Evolutionary conservation across 2,329 filamentous ascomycete genomes (phyloP).

Genomic region (Fonsecaea monophora): DNA sequence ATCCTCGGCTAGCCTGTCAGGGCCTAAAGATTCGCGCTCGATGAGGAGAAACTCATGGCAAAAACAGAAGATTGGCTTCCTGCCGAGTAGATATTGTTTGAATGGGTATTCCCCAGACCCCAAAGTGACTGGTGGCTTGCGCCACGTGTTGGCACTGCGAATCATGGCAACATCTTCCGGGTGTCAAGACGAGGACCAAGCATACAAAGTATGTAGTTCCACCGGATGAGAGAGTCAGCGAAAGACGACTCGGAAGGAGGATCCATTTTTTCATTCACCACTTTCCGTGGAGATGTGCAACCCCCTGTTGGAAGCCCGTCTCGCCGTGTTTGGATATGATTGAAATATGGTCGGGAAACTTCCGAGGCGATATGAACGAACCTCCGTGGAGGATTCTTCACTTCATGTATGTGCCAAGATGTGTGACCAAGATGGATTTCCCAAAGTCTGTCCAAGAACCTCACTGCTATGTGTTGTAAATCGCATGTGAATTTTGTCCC

Average conservation of each 20-base stretch:
- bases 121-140: not conserved
- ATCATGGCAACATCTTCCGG: not conserved
- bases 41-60: not conserved
- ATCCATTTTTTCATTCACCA: not conserved
- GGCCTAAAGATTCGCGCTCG: not conserved
- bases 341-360: not conserved
- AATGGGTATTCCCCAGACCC: not conserved
- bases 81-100: not conserved
- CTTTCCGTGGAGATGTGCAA: not conserved
- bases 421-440: not conserved
- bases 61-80: not conserved
- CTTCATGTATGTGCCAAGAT: not conserved
- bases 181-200: no score
- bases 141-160: not conserved
- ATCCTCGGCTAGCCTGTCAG: not conserved
- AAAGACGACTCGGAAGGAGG: no score
- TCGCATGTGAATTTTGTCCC: not conserved
- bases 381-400: not conserved
- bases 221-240: no score
- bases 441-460: not conserved
- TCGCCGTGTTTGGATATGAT: not conserved
- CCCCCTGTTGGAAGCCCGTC: not conserved
- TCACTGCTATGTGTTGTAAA: not conserved
- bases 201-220: no score
- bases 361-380: not conserved